Evolutionary conservation across 164 flowering plant genomes (phyloP), one percentile per base, ranked within the genome.

Genomic region (Macadamia integrifolia): DNA sequence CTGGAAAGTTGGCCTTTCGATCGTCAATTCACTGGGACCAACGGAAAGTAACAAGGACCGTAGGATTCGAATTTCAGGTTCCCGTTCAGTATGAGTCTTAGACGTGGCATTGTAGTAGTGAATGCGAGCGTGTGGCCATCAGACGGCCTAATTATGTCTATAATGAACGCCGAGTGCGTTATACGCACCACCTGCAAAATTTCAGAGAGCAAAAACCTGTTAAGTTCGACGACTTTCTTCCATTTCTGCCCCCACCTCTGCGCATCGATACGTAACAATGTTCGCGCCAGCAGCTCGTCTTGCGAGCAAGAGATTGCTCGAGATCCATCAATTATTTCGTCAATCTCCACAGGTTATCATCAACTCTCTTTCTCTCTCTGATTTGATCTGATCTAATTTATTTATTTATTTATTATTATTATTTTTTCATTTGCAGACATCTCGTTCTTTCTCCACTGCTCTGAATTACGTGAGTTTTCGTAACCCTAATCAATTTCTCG

Each of bases 381-480:
- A 23, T 23, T 61, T 57, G 42, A 56, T 28, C 5, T 46, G 44
- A 6, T 52, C 48, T 60, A 42, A 30, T 32, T 55, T 67, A 42
- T 3, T 9, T 48, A 13, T 17, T 64, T 46, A 9, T 35, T 2
- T 35, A 35, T 35, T 23, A 23, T 23, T 23, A 23, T 23, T 23
- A 23, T 23, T 23, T 23, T 5, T 58, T 69, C 42, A 73, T 66
- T 30, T 70, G 72, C 93, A 92, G 98, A 68, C 81, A 1, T 78
- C 82, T 58, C 88, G 98, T 43, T 80, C 88, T 4, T 83, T 92
- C 49, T 95, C 99, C 66, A 92, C 99, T 48, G 98, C 99, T 52
- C 79, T 95, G 53, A 95, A 95, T 74, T 95, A 89, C 66, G 99
- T 95, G 71, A 89, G 98, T 70, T 72, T 30, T 29, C 31, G 11